Evolutionary conservation across 129 eudicot genomes (phyloP).

Genomic region (Logfia minima): DNA sequence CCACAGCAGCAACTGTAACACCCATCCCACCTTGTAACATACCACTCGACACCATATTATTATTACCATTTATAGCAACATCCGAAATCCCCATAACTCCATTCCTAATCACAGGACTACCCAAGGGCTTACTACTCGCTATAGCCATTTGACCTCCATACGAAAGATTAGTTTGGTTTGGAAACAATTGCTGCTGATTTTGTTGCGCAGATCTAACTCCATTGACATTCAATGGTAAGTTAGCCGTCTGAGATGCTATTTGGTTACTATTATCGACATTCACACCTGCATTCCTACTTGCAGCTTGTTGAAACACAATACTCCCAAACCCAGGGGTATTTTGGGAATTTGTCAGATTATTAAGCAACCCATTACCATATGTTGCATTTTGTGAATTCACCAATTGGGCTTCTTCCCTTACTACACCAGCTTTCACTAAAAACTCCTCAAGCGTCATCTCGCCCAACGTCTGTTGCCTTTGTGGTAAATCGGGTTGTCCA

Average conservation of each 20-base stretch:
- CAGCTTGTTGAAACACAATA: conserved; percentile 55
- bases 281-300: conserved; percentile 33
- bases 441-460: conserved; percentile 96
- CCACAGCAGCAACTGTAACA: conserved; percentile 49
- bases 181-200: conserved; percentile 56
- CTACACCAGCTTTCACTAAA: conserved; percentile 87
- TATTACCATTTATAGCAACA: conserved; percentile 28
- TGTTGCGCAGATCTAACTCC: conserved; percentile 54
- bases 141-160: conserved; percentile 64
- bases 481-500: conserved; percentile 45
- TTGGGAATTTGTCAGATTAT: conserved; percentile 42
- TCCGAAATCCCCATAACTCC: conserved; percentile 58
- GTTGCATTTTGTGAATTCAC: conserved; percentile 21
- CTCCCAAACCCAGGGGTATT: conserved; percentile 42
- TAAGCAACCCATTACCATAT: conserved; percentile 47
- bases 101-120: conserved; percentile 57
- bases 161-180: conserved; percentile 58
- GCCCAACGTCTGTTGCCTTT: conserved; percentile 76
- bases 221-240: conserved; percentile 61
- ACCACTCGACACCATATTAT: conserved; percentile 43
- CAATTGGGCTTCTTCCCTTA: conserved; percentile 64
- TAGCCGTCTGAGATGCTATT: conserved; percentile 45
- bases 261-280: conserved; percentile 39
- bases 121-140: conserved; percentile 47
- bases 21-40: conserved; percentile 50